A percentile compares a stretch with the other conserved stretches of the same genome.
Evolutionary conservation across 2,329 filamentous ascomycete genomes (phyloP).

Genomic region (Diaporthe nobilis): DNA sequence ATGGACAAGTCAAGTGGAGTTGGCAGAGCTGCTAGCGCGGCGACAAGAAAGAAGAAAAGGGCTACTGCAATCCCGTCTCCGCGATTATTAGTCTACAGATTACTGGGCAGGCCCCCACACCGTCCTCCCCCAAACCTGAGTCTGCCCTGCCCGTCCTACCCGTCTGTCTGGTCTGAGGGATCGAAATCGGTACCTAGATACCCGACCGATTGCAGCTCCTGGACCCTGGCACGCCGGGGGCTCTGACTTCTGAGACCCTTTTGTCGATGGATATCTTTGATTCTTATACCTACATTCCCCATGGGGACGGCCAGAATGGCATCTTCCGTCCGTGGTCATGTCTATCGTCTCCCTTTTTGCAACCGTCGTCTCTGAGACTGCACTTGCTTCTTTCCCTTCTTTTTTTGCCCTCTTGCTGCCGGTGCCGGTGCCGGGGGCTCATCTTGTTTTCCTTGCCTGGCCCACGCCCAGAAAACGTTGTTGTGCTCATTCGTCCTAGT

Average conservation of each 20-base stretch:
- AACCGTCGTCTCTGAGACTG: constrained; percentile 3
- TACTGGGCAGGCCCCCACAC: constrained; percentile 23
- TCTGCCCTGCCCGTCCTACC: background rate
- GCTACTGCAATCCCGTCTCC: constrained; percentile 24
- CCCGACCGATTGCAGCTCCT: constrained; percentile 2
- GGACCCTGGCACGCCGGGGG: constrained; percentile 14
- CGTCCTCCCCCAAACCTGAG: background rate
- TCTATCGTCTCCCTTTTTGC: background rate
- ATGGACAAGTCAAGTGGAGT: constrained; percentile 27
- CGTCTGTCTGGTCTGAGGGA: background rate
- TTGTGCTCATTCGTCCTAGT: background rate
- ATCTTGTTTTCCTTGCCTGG: background rate
- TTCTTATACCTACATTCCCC: constrained; percentile 22
- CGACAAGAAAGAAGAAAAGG: background rate
- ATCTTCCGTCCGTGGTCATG: constrained; percentile 8
- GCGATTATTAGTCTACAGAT: constrained; percentile 14
- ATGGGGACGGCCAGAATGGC: constrained; percentile 24
- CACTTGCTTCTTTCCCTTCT: background rate
- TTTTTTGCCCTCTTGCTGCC: background rate
- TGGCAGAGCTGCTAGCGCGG: constrained; percentile 9
- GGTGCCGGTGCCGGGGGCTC: background rate
- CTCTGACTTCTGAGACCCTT: constrained; percentile 16
- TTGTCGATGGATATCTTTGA: constrained; percentile 31
- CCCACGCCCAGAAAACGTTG: background rate
- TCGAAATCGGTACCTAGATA: constrained; percentile 4